A percentile compares a stretch with the other conserved stretches of the same genome.
These are phyloP conservation scores for Arthrinium phaeospermum DNA, from an alignment of 2,329 filamentous ascomycete genomes.

Conservation along the genomic window DNA sequence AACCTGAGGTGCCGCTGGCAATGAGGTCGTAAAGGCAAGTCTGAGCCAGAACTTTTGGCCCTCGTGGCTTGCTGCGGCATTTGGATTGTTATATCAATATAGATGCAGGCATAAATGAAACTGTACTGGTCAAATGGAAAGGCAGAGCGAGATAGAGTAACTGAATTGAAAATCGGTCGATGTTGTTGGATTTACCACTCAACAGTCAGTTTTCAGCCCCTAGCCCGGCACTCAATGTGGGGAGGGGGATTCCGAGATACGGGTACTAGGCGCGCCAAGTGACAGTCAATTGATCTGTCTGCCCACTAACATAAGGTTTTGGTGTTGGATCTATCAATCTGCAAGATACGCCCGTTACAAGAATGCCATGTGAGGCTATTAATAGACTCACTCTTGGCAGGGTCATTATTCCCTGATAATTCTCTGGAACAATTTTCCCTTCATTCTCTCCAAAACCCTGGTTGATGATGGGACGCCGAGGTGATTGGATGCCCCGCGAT, in stretches of 20 bases:
- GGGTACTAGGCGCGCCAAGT: not conserved
- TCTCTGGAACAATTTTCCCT: not conserved
- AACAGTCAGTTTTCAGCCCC: too few relatives aligned
- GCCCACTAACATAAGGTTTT: not conserved
- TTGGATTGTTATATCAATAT: too few relatives aligned
- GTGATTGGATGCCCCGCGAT: not conserved
- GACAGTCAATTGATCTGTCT: not conserved
- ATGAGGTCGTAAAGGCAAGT: slow-evolving; percentile 70
- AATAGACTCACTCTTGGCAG: not conserved
- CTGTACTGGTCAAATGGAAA: too few relatives aligned
- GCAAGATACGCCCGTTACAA: not conserved
- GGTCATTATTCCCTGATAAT: not conserved
- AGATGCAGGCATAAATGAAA: not conserved
- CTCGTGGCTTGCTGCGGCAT: not conserved
- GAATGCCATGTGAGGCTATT: not conserved
- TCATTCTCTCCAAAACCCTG: not conserved
- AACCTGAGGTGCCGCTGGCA: slow-evolving; percentile 39
- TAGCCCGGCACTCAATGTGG: not conserved
- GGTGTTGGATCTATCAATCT: not conserved
- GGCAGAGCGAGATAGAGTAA: too few relatives aligned
- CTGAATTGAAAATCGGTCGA: not conserved
- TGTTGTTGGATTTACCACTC: too few relatives aligned
- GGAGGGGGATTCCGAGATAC: not conserved
- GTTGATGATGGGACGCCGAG: not conserved
- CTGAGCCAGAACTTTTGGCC: slow-evolving; percentile 54